A percentile compares a stretch with the other conserved stretches of the same genome.
These are phyloP conservation scores for Taiwanofungus camphoratus DNA, from an alignment of 1,284 basidiomycete species.

Conservation along the genomic window DNA sequence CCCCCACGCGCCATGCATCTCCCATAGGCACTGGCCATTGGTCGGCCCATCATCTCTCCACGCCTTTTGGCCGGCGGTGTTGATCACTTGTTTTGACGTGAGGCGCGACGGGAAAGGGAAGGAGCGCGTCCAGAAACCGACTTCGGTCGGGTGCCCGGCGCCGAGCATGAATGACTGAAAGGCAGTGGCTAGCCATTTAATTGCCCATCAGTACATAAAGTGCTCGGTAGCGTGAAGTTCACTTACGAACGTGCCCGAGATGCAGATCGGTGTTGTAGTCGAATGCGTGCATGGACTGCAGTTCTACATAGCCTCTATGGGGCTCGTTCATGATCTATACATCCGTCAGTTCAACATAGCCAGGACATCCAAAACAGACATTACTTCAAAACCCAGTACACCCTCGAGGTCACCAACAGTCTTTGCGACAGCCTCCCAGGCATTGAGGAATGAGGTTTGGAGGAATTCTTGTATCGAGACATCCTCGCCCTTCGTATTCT, in stretches of 20 bases:
- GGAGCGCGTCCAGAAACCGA: constrained; percentile 73
- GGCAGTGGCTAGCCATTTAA: constrained; percentile 56
- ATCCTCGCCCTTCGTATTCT: constrained; percentile 39
- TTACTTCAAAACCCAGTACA: constrained; percentile 86
- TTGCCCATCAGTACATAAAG: not conserved
- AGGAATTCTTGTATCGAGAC: constrained; percentile 79
- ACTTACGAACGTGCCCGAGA: constrained; percentile 75
- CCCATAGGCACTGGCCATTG: constrained; percentile 76
- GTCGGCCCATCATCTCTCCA: constrained; percentile 74
- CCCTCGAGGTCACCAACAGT: constrained; percentile 71
- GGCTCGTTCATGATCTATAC: constrained; percentile 91
- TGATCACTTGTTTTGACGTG: constrained; percentile 53
- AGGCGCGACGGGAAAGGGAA: constrained; percentile 80
- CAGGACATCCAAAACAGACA: constrained; percentile 1
- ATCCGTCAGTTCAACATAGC: not conserved
- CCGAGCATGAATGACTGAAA: constrained; percentile 84
- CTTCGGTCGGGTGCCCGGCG: constrained; percentile 67
- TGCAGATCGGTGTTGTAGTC: constrained; percentile 95
- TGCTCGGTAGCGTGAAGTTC: not conserved
- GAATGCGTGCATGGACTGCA: constrained; percentile 80
- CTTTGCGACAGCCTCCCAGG: constrained; percentile 67
- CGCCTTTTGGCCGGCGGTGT: constrained; percentile 50
- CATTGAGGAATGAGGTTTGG: constrained; percentile 77
- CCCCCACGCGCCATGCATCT: constrained; percentile 90
- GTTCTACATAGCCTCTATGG: constrained; percentile 85